A percentile compares a stretch with the other conserved stretches of the same genome.
Evolutionary conservation across 1,284 basidiomycete species (phyloP).

Genomic region (Austropuccinia psidii): DNA sequence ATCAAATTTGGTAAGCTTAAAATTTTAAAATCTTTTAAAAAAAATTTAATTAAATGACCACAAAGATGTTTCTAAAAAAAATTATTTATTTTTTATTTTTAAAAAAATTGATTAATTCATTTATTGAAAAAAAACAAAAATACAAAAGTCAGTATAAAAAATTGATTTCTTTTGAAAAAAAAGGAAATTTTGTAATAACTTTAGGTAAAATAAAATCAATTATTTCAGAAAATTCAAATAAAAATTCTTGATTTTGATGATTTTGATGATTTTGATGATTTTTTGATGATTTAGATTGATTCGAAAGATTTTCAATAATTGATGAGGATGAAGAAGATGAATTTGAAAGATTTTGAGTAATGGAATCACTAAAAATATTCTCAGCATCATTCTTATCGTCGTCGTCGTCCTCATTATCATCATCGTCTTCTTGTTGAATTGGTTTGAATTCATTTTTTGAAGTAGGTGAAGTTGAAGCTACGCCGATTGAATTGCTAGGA

Average conservation of each 20-base stretch:
- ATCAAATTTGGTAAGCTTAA: conserved; percentile 81
- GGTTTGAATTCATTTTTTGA: conserved; percentile 17
- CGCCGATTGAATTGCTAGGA: conserved; percentile 68
- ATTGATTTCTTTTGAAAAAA: not conserved
- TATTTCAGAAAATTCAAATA: conserved; percentile 30
- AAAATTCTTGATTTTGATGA: not conserved
- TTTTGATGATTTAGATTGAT: too few relatives aligned
- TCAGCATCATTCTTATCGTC: too few relatives aligned
- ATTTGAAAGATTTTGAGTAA: too few relatives aligned
- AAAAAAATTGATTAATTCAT: not conserved
- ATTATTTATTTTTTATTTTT: not conserved
- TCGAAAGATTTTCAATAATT: too few relatives aligned
- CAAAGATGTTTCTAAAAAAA: conserved; percentile 54
- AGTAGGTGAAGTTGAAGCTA: conserved; percentile 38
- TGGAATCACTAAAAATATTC: too few relatives aligned
- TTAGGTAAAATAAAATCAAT: conserved; percentile 34
- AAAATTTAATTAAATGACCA: conserved; percentile 68
- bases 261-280: not conserved
- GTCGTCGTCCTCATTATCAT: too few relatives aligned
- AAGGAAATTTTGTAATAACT: not conserved
- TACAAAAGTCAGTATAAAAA: not conserved
- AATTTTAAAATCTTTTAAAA: conserved; percentile 64
- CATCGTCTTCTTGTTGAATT: too few relatives aligned
- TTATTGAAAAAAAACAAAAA: too few relatives aligned
- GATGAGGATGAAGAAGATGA: too few relatives aligned